Evolutionary conservation across 306 rosid genomes (phyloP), one percentile per base, ranked within the genome.

Genomic region (Quercus wislizeni): DNA sequence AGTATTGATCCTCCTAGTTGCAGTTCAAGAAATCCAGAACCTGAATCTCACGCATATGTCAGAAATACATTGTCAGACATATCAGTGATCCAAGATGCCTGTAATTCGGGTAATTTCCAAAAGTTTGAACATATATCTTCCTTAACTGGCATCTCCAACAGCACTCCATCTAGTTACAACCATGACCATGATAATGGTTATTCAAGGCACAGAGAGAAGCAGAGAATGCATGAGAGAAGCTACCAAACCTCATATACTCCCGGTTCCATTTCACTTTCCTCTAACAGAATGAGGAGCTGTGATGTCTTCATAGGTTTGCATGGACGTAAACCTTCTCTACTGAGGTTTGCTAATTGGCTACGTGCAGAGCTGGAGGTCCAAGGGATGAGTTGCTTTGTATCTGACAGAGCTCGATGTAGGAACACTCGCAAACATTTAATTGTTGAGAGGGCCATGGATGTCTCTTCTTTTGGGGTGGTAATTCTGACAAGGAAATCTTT

Each of bases 361-460:
- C 86, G 90, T 54, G 90, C 93, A 8, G 98, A 93, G 85, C 80
- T 93, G 77, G 98, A 93, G 84, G 83, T 87, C 82, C 97, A 93
- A 79, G 98, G 98, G 72, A 87, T 93, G 74, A 85, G 91, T 79
- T 93, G 98, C 83, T 91, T 90, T 79, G 86, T 90, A 61, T 90
- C 93, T 6, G 97, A 93, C 78, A 84, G 93, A 81, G 89, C 97
- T 65, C 88, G 87, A 49, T 85, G 91, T 84, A 83, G 91, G 84
- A 91, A 69, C 81, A 83, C 92, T 6, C 90, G 91, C 72, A 91
- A 90, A 74, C 92, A 79, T 64, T 75, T 84, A 76, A 82, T 83
- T 73, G 87, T 82, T 55, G 97, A 93, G 87, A 91, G 86, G 84
- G 98, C 93, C 25, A 93, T 91, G 95, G 93, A 93, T 78, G 94